phyloP scores from a whole-genome alignment of 305 asterid species.

The Salvia sclarea region DNA sequence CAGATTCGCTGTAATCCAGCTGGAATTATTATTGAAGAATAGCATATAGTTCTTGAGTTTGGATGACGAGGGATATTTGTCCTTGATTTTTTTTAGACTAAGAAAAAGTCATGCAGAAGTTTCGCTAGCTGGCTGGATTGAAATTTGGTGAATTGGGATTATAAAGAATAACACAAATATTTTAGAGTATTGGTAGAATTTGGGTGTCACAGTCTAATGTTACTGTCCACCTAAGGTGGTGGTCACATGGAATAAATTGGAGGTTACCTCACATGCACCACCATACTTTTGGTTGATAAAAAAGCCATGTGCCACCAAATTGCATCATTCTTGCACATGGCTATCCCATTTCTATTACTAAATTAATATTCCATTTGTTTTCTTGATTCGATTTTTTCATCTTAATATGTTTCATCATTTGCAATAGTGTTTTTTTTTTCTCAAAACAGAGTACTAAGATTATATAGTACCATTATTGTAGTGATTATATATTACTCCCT shows the following conservation, averaged over 20 bases:
- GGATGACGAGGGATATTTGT: constrained; percentile 7
- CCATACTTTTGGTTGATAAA: constrained; percentile 9
- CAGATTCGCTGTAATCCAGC: not conserved
- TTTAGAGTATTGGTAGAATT: not conserved
- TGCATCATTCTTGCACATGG: constrained; percentile 29
- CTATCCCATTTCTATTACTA: not conserved
- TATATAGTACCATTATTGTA: too few relatives aligned
- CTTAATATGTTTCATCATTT: not conserved
- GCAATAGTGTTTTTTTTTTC: too few relatives aligned
- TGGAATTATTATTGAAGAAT: not conserved
- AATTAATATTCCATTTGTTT: not conserved
- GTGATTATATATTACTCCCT: too few relatives aligned
- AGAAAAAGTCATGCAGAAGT: not conserved
- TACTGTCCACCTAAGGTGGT: constrained; percentile 2
- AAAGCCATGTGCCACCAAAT: constrained; percentile 31
- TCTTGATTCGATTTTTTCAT: not conserved
- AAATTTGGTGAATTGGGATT: constrained; percentile 19
- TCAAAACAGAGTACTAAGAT: too few relatives aligned
- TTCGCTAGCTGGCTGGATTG: not conserved
- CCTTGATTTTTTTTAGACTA: not conserved
- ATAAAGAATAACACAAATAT: not conserved
- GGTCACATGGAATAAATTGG: constrained; percentile 34
- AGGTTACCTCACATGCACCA: constrained; percentile 15
- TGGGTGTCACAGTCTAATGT: constrained; percentile 15
- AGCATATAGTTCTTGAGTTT: too few relatives aligned